Evolutionary conservation across 306 rosid genomes (phyloP).

Genomic region (Fagus sylvatica): DNA sequence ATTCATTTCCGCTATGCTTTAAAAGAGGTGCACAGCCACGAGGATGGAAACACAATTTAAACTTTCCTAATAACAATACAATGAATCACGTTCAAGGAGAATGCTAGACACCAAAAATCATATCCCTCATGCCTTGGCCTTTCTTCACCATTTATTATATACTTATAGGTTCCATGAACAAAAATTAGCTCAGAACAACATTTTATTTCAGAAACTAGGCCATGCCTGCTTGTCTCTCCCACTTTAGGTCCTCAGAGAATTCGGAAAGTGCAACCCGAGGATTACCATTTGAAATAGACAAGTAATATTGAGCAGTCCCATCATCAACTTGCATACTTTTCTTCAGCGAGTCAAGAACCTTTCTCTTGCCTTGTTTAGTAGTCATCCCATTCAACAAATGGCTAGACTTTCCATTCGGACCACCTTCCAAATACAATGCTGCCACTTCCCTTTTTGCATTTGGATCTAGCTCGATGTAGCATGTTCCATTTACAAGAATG

Average conservation of each 20-base stretch:
- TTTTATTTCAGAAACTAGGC: constrained; percentile 23
- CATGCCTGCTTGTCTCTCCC: constrained; percentile 67
- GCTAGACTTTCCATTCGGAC: constrained; percentile 39
- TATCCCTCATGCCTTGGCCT: too few relatives aligned
- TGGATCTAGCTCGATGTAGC: constrained; percentile 75
- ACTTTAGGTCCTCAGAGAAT: constrained; percentile 71
- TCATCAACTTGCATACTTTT: constrained; percentile 90
- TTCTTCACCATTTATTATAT: constrained; percentile 19
- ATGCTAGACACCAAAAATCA: too few relatives aligned
- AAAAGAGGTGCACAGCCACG: too few relatives aligned
- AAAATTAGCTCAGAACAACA: not conserved
- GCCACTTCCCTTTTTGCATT: constrained; percentile 91
- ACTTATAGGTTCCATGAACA: constrained; percentile 1
- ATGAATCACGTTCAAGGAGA: too few relatives aligned
- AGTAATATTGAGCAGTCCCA: constrained; percentile 85
- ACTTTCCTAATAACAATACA: too few relatives aligned
- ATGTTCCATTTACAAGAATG: constrained; percentile 57
- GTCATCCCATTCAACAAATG: constrained; percentile 30
- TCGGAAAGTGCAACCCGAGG: constrained; percentile 86
- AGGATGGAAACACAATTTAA: too few relatives aligned
- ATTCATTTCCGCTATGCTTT: too few relatives aligned
- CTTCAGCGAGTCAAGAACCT: constrained; percentile 67
- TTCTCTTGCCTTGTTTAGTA: constrained; percentile 63
- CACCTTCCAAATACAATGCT: constrained; percentile 68
- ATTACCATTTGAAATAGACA: constrained; percentile 77